Percentiles rank a stretch among this genome's conserved stretches.
Evolutionary conservation across 2,329 filamentous ascomycete species (phyloP).

Genomic region (Clarireedia paspali): DNA sequence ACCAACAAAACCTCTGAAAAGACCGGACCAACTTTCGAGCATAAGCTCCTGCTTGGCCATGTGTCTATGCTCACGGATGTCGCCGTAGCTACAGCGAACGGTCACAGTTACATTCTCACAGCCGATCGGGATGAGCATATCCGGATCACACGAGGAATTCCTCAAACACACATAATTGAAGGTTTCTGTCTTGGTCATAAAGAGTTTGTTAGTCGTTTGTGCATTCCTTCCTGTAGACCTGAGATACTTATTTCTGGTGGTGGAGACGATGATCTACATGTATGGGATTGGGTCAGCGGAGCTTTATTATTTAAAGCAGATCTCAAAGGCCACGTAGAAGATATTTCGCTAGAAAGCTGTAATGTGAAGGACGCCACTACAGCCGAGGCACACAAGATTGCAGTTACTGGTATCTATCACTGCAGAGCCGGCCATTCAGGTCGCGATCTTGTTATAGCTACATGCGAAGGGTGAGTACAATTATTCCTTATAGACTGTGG

Average conservation of each 20-base stretch:
- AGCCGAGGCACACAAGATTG: slow-evolving; percentile 25
- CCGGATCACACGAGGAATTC: slow-evolving; percentile 71
- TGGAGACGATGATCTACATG: slow-evolving; percentile 68
- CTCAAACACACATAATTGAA: slow-evolving; percentile 84
- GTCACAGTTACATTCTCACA: slow-evolving; percentile 54
- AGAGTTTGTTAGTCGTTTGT: slow-evolving; percentile 74
- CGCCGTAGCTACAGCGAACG: slow-evolving; percentile 44
- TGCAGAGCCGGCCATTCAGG: slow-evolving; percentile 26
- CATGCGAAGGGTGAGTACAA: slow-evolving; percentile 48
- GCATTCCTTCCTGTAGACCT: slow-evolving; percentile 47
- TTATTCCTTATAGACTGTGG: neutral
- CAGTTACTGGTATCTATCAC: slow-evolving; percentile 30
- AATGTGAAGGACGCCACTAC: neutral
- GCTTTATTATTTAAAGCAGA: slow-evolving; percentile 46
- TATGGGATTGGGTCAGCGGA: slow-evolving; percentile 67
- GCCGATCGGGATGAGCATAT: slow-evolving; percentile 77
- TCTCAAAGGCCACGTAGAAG: slow-evolving; percentile 40
- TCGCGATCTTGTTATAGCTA: slow-evolving; percentile 39
- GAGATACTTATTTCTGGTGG: slow-evolving; percentile 77
- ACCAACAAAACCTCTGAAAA: slow-evolving; percentile 28
- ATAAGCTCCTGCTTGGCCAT: slow-evolving; percentile 78
- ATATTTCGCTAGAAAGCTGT: slow-evolving; percentile 28
- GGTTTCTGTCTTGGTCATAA: slow-evolving; percentile 82
- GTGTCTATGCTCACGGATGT: slow-evolving; percentile 90
- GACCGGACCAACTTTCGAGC: slow-evolving; percentile 52